phyloP scores from a whole-genome alignment of 352 stramenopile species.

The Chrysophaeum taylorii region DNA sequence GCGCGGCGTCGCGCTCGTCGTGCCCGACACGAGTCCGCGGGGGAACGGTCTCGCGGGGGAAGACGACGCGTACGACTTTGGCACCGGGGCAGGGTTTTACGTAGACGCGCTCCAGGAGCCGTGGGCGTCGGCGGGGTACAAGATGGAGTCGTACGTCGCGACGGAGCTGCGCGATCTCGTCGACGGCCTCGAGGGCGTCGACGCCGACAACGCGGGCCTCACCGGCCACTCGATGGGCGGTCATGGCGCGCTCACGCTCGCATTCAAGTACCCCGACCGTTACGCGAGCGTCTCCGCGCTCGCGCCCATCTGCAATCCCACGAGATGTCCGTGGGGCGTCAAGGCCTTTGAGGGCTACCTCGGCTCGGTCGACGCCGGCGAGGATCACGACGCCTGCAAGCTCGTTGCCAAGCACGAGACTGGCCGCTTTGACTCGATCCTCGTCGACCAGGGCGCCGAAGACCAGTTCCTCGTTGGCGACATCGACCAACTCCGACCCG shows the following conservation, averaged over 20 bases:
- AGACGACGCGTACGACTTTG: slow-evolving; percentile 90
- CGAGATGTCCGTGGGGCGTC: slow-evolving; percentile 88
- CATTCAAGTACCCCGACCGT: slow-evolving; percentile 61
- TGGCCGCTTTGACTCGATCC: slow-evolving; percentile 31
- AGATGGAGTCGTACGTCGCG: slow-evolving; percentile 94
- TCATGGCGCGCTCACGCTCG: slow-evolving; percentile 87
- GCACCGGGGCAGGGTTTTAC: slow-evolving; percentile 91
- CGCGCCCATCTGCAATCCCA: slow-evolving; percentile 88
- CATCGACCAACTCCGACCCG: slow-evolving; percentile 34
- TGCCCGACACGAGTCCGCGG: slow-evolving; percentile 87
- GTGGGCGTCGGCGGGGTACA: slow-evolving; percentile 75
- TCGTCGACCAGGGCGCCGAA: slow-evolving; percentile 39
- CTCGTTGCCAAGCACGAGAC: slow-evolving; percentile 58
- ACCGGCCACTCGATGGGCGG: slow-evolving; percentile 93
- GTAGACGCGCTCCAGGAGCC: slow-evolving; percentile 84
- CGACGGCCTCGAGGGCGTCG: slow-evolving; percentile 62
- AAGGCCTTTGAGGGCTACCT: slow-evolving; percentile 96
- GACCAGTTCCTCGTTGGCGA: slow-evolving; percentile 40
- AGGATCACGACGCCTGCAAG: slow-evolving; percentile 76
- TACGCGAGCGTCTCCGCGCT: slow-evolving; percentile 89
- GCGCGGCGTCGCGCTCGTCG: slow-evolving; percentile 82
- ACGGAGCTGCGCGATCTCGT: slow-evolving; percentile 84
- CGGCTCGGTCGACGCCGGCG: slow-evolving; percentile 59
- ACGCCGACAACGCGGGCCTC: slow-evolving; percentile 66
- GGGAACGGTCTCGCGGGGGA: slow-evolving; percentile 75